phyloP scores from a whole-genome alignment of 768 basidiomycete species.

The Tephrocybe sp. region DNA sequence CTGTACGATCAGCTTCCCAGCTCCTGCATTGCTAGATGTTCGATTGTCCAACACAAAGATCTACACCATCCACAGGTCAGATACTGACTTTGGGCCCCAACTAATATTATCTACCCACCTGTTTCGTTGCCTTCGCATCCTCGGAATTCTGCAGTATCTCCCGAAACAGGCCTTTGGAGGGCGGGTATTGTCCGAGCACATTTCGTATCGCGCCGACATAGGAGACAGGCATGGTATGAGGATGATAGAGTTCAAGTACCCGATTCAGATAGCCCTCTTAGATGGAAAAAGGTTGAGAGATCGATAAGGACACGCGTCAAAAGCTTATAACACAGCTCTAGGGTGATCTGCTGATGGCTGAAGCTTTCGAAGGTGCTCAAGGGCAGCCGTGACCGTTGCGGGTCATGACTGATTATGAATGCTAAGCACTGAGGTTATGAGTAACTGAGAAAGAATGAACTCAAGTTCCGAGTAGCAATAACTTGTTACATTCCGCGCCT shows the following conservation, averaged over 20 bases:
- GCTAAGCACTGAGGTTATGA: too few relatives aligned
- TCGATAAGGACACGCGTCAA: not conserved
- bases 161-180: slow-evolving; percentile 41
- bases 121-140: slow-evolving; percentile 45
- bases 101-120: slow-evolving; percentile 27
- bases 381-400: too few relatives aligned
- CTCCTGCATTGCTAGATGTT: slow-evolving; percentile 21
- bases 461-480: too few relatives aligned
- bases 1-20: slow-evolving; percentile 21
- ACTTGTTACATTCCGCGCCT: too few relatives aligned
- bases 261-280: too few relatives aligned
- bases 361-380: too few relatives aligned
- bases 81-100: not conserved
- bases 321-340: not conserved
- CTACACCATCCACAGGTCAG: slow-evolving; percentile 21
- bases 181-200: slow-evolving; percentile 45
- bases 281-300: not conserved
- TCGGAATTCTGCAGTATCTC: slow-evolving; percentile 52
- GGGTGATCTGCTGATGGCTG: too few relatives aligned
- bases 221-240: slow-evolving; percentile 4
- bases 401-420: too few relatives aligned
- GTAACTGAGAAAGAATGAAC: too few relatives aligned
- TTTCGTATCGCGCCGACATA: slow-evolving; percentile 16
- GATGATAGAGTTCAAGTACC: too few relatives aligned
- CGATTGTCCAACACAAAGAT: slow-evolving; percentile 42